Base-by-base conservation (phyloP, 768 basidiomycete genomes). In the Hypsizygus marmoreus region DNA sequence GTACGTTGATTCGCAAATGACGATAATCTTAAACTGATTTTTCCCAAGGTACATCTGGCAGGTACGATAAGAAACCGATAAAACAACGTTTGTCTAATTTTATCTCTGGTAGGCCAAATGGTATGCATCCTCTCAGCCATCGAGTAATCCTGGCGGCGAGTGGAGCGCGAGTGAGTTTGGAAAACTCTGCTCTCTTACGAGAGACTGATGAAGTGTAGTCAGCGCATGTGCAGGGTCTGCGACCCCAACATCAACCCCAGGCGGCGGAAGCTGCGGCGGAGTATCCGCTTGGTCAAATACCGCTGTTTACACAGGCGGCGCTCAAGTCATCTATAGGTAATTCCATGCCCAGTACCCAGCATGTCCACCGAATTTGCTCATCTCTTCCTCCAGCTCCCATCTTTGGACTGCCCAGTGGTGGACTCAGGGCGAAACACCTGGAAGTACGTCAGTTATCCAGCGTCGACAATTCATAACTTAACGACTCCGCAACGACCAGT, bases 91-190 rank as follows among this genome's bases (percentile, higher is more conserved):
- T 26, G 48, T n/a, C n/a, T 40, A 20, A 19, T 43, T 19, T 37
- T 37, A 41, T n/a, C 20, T 16, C 8, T 10, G n/a, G n/a, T 47
- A 86, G 82, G 80, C 83, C 11, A 84, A 84, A 53, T 86, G 73
- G 69, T 85, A 66, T 55, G 70, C 86, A 13, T 66, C 71, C 4
- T 56, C 66, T 13, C 68, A 70, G 22, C 83, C 84, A 3, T 58
- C 68, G 24, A 68, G 57, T 40, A 73, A 73, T 51, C 64, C 76
- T 10, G 80, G 71, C 56, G 70, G 72, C n/a, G 82, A 84, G 33
- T 86, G 81, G 84, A 77, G 77, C 49, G 75, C 83, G 22, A 76
- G 84, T 86, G 61, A 50, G 79, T 66, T 6, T 20, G 22, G 10
- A 17, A 33, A 38, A 13, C 12, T 35, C 25, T 17, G 14, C n/a